Base-by-base conservation (phyloP, 805 yeast genomes). In the Schizosaccharomyces cryophilus region DNA sequence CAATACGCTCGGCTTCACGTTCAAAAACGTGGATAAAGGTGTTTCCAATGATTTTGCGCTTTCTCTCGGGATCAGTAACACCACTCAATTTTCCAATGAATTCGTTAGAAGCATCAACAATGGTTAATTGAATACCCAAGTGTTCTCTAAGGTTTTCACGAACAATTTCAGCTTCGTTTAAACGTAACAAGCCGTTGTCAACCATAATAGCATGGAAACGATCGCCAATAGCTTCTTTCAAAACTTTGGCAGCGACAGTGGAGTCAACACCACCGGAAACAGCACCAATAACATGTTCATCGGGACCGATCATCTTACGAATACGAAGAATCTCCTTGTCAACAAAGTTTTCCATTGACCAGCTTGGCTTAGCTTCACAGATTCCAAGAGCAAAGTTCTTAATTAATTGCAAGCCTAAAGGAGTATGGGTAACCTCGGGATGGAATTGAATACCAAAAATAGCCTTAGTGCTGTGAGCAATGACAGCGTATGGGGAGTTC, bases 221-320 rank as follows among this genome's bases (percentile, higher is more conserved):
- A 69, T 87, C 93, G 71, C 98, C 98, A 73, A 93, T 93, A 66
- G 98, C 98, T 76, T 86, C 96, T 66, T 87, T 84, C 95, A 93
- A 85, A 71, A 93, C 80, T 78, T 90, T 93, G 66, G 98, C 96
- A 66, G 96, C 98, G 64, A 93, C 98, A 59, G 98, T 93, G 61
- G 98, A 93, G 75, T 93, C 98, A 19, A 93, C 98, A 77, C 98
- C 98, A 69, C 98, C 98, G 61, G 96, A 87, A 66, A 93, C 98
- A 62, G 98, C 98, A 75, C 98, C 98, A 70, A 93, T 93, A 65
- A 93, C 98, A 75, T 93, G 97, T 62, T 96, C 97, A 62, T 88
- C 83, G 66, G 96, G 96, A 61, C 98, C 98, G 66, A 93, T 96
- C 66, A 90, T 77, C 61, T 80, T 78, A 73, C 88, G 81, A 68